Percentiles rank a stretch among this genome's conserved stretches.
Evolutionary conservation across 495 filamentous ascomycete species (phyloP).

Genomic region (Talaromyces nanjingensis): DNA sequence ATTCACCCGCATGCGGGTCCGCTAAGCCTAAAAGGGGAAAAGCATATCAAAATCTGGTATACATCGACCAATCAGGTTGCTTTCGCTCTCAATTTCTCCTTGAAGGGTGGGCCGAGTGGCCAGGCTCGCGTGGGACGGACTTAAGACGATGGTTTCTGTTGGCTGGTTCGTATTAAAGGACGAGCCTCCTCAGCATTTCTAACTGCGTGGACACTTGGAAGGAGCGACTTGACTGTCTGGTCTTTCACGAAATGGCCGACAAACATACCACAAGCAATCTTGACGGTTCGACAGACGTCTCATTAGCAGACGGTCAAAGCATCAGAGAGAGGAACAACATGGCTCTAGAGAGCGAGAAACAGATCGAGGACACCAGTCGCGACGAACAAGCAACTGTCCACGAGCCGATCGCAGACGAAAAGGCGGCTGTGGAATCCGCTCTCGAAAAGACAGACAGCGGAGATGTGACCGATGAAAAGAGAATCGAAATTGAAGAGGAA

Average conservation of each 20-base stretch:
- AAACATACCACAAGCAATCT: background rate
- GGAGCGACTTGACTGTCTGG: background rate
- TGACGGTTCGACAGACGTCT: conserved; percentile 6
- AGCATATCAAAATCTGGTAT: background rate
- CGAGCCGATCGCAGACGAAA: background rate
- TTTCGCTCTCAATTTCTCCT: no score
- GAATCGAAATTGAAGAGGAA: background rate
- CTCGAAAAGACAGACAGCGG: background rate
- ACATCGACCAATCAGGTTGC: background rate
- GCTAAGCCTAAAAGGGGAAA: background rate
- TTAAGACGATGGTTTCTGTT: no score
- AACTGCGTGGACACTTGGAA: background rate
- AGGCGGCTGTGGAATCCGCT: background rate
- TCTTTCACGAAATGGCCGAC: background rate
- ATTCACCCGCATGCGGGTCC: background rate
- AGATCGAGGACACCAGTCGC: background rate
- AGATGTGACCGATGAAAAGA: background rate
- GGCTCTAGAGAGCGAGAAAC: background rate
- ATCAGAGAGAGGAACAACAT: background rate
- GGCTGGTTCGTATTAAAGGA: background rate
- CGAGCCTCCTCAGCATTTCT: background rate
- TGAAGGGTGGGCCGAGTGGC: background rate
- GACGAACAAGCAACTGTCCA: background rate
- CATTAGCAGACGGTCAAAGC: background rate
- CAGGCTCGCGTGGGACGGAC: no score